These are phyloP conservation scores for Pythium diclinum DNA, from an alignment of 352 stramenopile species.

Conservation along the genomic window DNA sequence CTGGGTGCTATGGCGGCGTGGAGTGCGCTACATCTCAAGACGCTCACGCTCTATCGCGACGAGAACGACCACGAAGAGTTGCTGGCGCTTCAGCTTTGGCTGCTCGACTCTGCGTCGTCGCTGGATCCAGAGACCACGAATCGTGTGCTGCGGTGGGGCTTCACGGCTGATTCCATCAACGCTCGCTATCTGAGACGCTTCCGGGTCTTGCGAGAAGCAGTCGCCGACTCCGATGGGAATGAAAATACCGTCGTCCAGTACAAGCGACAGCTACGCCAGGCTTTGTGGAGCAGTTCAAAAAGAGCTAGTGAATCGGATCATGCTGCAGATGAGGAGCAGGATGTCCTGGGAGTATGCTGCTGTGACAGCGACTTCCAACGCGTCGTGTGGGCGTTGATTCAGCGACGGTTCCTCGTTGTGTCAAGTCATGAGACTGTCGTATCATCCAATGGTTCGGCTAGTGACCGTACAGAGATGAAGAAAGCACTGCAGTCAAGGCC, in stretches of 20 bases:
- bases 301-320: no score
- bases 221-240: background rate
- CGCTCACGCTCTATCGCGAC: conserved; percentile 21
- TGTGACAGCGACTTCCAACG: conserved; percentile 31
- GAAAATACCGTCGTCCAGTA: background rate
- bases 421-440: background rate
- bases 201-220: background rate
- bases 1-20: conserved; percentile 27
- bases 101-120: conserved; percentile 32
- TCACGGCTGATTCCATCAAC: conserved; percentile 5
- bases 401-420: conserved; percentile 21
- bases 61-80: conserved; percentile 28
- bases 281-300: background rate
- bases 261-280: conserved; percentile 2
- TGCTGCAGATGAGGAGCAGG: background rate
- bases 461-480: conserved; percentile 10
- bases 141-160: conserved; percentile 14
- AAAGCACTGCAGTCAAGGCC: conserved; percentile 7
- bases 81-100: conserved; percentile 30
- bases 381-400: conserved; percentile 27
- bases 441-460: background rate
- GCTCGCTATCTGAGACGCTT: conserved; percentile 15
- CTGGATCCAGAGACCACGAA: background rate
- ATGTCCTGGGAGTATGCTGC: conserved; percentile 29
- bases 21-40: conserved; percentile 42